Conservation (phyloP, 2,329 filamentous ascomycete species). For the Colletotrichum viniferum region DNA sequence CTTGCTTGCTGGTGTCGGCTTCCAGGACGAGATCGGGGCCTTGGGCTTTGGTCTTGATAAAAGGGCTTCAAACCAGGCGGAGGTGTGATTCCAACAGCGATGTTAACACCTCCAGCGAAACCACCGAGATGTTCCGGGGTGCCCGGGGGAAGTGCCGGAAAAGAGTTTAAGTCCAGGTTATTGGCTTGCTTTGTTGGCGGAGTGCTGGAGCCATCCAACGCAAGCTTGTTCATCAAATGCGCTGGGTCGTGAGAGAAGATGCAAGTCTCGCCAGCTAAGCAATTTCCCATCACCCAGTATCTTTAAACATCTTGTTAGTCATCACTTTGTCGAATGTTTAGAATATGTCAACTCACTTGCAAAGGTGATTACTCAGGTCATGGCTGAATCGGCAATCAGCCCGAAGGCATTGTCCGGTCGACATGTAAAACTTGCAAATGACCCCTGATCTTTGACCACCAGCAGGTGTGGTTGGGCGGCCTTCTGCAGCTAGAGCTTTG, state of each 20-base stretch:
- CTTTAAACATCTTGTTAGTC: conserved; percentile 45
- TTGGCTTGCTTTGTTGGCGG: conserved; percentile 69
- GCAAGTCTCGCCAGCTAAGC: conserved; percentile 89
- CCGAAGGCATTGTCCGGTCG: conserved; percentile 91
- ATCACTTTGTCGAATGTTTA: not conserved
- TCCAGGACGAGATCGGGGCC: conserved; percentile 79
- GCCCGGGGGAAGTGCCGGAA: conserved; percentile 73
- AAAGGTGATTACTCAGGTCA: conserved; percentile 92
- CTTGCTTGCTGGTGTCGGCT: conserved; percentile 76
- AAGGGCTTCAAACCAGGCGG: conserved; percentile 73
- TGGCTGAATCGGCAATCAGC: conserved; percentile 98
- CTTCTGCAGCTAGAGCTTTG: conserved; percentile 82
- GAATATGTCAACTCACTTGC: conserved; percentile 75
- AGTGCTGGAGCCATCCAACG: conserved; percentile 70
- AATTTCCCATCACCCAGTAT: conserved; percentile 96
- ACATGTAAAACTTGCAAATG: conserved; percentile 96
- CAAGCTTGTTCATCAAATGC: conserved; percentile 81
- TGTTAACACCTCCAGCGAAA: conserved; percentile 57
- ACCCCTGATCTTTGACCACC: conserved; percentile 77
- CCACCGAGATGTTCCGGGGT: conserved; percentile 63
- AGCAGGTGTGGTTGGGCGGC: conserved; percentile 77
- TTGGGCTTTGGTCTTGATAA: conserved; percentile 65
- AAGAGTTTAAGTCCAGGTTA: conserved; percentile 82
- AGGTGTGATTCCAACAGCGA: conserved; percentile 62
- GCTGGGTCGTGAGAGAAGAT: conserved; percentile 97